Evolutionary conservation across 371 early-diverging fungal species (phyloP).

Genomic region (Mucor circinelloides): DNA sequence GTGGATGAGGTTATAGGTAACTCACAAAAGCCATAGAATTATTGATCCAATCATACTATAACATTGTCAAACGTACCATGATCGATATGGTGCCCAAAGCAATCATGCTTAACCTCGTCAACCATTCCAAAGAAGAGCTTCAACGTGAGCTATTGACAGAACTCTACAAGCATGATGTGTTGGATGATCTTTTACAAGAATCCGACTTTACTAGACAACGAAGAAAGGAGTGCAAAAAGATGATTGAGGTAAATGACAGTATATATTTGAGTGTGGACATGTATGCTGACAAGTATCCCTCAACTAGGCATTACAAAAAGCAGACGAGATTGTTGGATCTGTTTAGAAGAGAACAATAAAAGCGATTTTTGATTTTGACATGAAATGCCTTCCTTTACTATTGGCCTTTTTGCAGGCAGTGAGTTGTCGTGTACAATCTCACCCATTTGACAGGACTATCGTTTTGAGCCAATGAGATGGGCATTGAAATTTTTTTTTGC

Average conservation of each 20-base stretch:
- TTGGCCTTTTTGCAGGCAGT: too few species aligned
- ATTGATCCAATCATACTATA: conserved; percentile 94
- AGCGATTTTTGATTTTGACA: neutral
- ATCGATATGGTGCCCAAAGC: conserved; percentile 99
- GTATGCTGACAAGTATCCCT: neutral
- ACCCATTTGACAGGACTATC: too few species aligned
- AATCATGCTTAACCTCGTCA: conserved; percentile 97
- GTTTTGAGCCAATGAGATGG: neutral
- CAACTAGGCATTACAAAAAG: conserved; percentile 76
- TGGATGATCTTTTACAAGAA: conserved; percentile 94
- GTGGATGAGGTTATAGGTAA: neutral
- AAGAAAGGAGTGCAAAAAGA: conserved; percentile 95
- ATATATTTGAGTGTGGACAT: neutral
- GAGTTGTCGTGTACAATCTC: too few species aligned
- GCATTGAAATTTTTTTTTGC: neutral
- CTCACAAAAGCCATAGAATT: conserved; percentile 57
- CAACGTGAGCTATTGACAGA: conserved; percentile 96
- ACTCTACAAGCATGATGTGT: conserved; percentile 91
- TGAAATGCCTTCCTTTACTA: too few species aligned
- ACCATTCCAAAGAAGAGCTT: conserved; percentile 87
- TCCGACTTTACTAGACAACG: conserved; percentile 89
- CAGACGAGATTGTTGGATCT: conserved; percentile 85
- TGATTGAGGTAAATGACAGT: conserved; percentile 71
- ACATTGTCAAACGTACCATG: conserved; percentile 97
- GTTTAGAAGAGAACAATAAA: conserved; percentile 37